phyloP scores from a whole-genome alignment of 2,329 filamentous ascomycete genomes.

The Fulvia fulva region DNA sequence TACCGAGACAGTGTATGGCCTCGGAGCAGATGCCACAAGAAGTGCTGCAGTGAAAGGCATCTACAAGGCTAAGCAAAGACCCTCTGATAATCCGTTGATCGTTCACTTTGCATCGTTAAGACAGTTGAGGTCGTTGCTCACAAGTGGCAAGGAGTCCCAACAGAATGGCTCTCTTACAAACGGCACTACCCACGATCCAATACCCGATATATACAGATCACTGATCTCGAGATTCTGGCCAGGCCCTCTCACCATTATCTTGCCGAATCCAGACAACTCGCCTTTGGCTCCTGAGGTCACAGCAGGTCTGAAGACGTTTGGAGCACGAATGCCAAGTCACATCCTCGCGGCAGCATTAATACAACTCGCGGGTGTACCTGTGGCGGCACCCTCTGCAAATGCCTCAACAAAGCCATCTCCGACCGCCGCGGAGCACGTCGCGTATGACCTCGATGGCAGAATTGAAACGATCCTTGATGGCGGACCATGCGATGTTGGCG shows the following conservation, averaged over 20 bases:
- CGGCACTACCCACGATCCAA: conserved; percentile 36
- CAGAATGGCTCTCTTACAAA: conserved; percentile 10
- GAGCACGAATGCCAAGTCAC: conserved; percentile 82
- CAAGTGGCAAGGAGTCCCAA: conserved; percentile 24
- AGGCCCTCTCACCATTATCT: conserved; percentile 83
- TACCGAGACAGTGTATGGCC: conserved; percentile 94
- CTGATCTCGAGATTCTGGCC: conserved; percentile 88
- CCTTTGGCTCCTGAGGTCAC: conserved; percentile 87
- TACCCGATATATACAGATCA: conserved; percentile 72
- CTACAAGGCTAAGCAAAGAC: conserved; percentile 82
- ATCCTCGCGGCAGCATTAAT: conserved; percentile 86
- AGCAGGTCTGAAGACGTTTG: conserved; percentile 78
- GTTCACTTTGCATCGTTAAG: conserved; percentile 79
- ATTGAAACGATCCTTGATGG: conserved; percentile 89
- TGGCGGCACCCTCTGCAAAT: conserved; percentile 92
- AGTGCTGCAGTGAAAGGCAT: conserved; percentile 84
- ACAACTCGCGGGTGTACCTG: conserved; percentile 67
- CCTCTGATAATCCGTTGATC: conserved; percentile 92
- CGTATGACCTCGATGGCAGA: conserved; percentile 74
- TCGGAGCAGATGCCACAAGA: conserved; percentile 92
- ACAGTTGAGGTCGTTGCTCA: conserved; percentile 66
- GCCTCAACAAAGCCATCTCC: conserved; percentile 90
- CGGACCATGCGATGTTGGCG: conserved; percentile 78
- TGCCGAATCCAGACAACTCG: conserved; percentile 68
- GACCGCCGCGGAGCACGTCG: conserved; percentile 83